Evolutionary conservation across 148 eudicot genomes (phyloP), one percentile per base, ranked within the genome.

Genomic region (Rhododendron simsii): DNA sequence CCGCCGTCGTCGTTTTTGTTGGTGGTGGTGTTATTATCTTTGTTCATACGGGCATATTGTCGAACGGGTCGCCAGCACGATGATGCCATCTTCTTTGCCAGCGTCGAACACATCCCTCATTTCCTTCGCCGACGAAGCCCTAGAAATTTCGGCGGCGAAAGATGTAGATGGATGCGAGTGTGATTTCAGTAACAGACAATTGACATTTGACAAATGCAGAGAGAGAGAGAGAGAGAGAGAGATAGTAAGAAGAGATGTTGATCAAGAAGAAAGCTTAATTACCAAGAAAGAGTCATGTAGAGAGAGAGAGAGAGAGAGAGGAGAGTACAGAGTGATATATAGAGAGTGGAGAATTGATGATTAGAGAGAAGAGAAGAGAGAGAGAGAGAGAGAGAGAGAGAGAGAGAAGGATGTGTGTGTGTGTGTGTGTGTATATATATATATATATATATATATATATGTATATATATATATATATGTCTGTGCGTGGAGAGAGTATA

Each of bases 61-160:
- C 84, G 78, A 71, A 91, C 77, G 9, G 91, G 90, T 83, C 50
- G 53, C 89, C 90, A 91, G 75, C 92, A 91, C 3, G 92, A 76
- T 2, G 88, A 85, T 35, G 87, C 87, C 78, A 82, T 87, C 37
- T 53, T 86, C 45, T 53, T 86, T 82, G 45, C 85, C 33, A 83
- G 28, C 88, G 81, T 78, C 28, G 89, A 84, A 53, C 83, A 81
- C 92, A 90, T 90, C 85, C 87, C 90, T 87, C 89, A 88, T 90
- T 84, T 88, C 92, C 90, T 37, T 85, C 78, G 5, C 13, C 53
- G 39, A 65, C 35, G 21, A 50, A 87, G 48, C 83, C 78, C 83
- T 75, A 59, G 81, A 10, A 48, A 2, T 50, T 82, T 55, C 16
- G 21, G 61, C 18, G 7, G 21, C 16, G 7, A 5, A 3, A 18